Evolutionary conservation across 2,329 filamentous ascomycete genomes (phyloP).

Genomic region (Arthrocladium fulminans): DNA sequence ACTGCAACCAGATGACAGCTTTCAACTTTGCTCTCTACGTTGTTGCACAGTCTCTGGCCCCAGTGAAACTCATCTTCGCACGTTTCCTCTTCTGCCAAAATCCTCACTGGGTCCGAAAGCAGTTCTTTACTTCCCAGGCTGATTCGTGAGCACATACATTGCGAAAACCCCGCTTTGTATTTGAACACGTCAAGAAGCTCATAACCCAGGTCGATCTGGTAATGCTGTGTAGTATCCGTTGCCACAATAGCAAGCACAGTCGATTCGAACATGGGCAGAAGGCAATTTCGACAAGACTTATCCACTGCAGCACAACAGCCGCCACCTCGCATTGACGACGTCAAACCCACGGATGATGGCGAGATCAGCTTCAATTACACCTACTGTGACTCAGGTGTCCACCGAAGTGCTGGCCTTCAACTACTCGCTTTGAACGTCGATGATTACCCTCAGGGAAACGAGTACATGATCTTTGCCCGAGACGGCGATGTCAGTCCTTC

Average conservation of each 20-base stretch:
- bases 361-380: conserved; percentile 56
- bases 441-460: conserved; percentile 51
- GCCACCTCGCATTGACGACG: conserved; percentile 43
- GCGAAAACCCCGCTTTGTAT: too few relatives aligned
- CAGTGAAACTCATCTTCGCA: not conserved
- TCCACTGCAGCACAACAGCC: conserved; percentile 29
- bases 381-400: conserved; percentile 19
- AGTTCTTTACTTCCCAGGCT: too few relatives aligned
- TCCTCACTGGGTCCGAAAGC: too few relatives aligned
- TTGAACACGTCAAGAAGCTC: too few relatives aligned
- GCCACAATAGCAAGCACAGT: too few relatives aligned
- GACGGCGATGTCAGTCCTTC: conserved; percentile 28
- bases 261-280: conserved; percentile 57
- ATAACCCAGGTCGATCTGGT: too few relatives aligned
- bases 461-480: conserved; percentile 39
- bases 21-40: not conserved
- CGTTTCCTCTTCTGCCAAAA: too few relatives aligned
- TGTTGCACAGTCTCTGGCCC: not conserved
- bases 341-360: conserved; percentile 61
- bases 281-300: conserved; percentile 55
- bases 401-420: conserved; percentile 11
- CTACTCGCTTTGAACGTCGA: conserved; percentile 41
- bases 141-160: too few relatives aligned
- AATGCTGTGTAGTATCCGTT: too few relatives aligned
- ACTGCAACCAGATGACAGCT: not conserved